These are phyloP conservation scores for Neonectria hederae DNA, from an alignment of 2,329 filamentous ascomycete species.

Conservation along the genomic window DNA sequence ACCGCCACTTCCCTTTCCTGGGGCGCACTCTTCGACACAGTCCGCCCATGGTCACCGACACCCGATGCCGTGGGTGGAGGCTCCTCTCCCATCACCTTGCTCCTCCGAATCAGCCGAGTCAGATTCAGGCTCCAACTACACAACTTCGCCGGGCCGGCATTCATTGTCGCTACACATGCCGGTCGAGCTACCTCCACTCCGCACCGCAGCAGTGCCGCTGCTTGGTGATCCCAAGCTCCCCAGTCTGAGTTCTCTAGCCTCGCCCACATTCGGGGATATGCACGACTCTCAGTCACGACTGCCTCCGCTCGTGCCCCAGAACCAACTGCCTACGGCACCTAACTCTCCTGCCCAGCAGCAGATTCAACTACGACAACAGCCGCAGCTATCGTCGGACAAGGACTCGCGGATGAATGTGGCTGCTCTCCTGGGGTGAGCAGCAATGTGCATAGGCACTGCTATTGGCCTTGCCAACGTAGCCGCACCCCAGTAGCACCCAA, in stretches of 20 bases:
- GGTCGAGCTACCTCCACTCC: constrained; percentile 54
- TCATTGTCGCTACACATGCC: constrained; percentile 50
- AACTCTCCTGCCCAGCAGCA: constrained; percentile 41
- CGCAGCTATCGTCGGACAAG: constrained; percentile 15
- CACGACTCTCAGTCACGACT: constrained; percentile 27
- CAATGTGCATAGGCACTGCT: neutral
- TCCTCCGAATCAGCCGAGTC: constrained; percentile 66
- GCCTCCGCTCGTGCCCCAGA: constrained; percentile 26
- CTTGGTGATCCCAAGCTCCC: constrained; percentile 42
- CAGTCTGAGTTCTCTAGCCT: constrained; percentile 37
- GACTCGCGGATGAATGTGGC: constrained; percentile 41
- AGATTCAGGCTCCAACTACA: constrained; percentile 71
- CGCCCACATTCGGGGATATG: constrained; percentile 22
- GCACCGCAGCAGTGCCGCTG: constrained; percentile 5
- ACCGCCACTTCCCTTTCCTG: constrained; percentile 26
- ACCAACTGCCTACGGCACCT: constrained; percentile 42
- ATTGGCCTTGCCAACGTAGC: neutral
- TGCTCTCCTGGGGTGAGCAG: constrained; percentile 31
- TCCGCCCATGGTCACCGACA: constrained; percentile 36
- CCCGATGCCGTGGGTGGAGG: constrained; percentile 41
- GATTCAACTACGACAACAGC: constrained; percentile 21
- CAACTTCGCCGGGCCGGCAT: constrained; percentile 62
- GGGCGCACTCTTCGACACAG: constrained; percentile 29
- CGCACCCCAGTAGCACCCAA: neutral
- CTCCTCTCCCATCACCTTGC: constrained; percentile 50